Evolutionary conservation across 2,329 filamentous ascomycete species (phyloP), one percentile per base, ranked within the genome.

Genomic region (Trichophyton verrucosum): DNA sequence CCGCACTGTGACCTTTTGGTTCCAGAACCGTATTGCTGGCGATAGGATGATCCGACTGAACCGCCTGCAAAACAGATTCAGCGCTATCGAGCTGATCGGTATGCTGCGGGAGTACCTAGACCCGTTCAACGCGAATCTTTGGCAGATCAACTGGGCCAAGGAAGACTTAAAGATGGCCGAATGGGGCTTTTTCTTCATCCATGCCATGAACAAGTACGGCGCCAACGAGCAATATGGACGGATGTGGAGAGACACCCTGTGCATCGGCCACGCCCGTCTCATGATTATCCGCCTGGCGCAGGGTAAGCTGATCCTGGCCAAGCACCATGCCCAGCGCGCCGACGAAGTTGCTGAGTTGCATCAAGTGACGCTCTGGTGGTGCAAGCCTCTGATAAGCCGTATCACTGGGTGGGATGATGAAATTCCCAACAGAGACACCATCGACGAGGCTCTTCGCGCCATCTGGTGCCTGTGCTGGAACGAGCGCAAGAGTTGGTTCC

Each of bases 191-290:
- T 17, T 40, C 27, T 60, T 55, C n/a, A 55, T 15, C 27, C 17
- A 60, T 13, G 44, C 30, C 9, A 30, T 60, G 15, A 13, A 13
- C 11, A 55, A 40, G 20, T 60, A 60, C 20, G 49, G 36, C 13
- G 30, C 9, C 27, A 2, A 13, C 2, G 17, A 20, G 30, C n/a
- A 11, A 6, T 5, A 24, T 11, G 46, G 20, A 15, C 5, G 5
- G 4, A 0, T 55, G 13, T 60, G 58, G 58, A 13, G 58, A 53
- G 58, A 60, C 58, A 55, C 58, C 6, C n/a, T 60, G 17, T 53
- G 58, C 58, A 38, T 55, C 46, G 30, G 27, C n/a, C 58, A 60
- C 36, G 36, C 49, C 5, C 46, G 49, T 15, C 20, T 60, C 17
- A 55, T 60, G 58, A 36, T 42, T 30, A 55, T 60, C 36, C 13